These are phyloP conservation scores for Leccinellum luteum DNA, from an alignment of 768 basidiomycete genomes.

Conservation along the genomic window DNA sequence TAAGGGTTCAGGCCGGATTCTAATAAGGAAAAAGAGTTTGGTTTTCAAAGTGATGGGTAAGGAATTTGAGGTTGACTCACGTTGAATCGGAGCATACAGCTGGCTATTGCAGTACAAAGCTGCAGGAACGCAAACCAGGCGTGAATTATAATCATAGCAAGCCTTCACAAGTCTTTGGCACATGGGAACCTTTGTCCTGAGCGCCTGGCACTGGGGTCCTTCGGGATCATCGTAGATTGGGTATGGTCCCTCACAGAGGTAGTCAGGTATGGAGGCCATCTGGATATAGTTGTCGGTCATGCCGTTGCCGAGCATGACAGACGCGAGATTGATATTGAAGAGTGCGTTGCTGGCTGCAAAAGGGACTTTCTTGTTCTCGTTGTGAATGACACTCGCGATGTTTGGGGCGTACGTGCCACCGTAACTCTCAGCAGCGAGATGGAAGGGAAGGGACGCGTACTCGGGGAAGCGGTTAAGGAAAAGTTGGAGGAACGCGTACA, in stretches of 20 bases:
- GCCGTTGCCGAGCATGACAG: constrained; percentile 85
- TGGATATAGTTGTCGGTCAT: constrained; percentile 82
- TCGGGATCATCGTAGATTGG: constrained; percentile 72
- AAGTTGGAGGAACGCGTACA: constrained; percentile 80
- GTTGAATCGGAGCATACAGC: constrained; percentile 66
- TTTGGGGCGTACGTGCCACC: constrained; percentile 81
- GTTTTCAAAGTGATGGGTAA: neutral
- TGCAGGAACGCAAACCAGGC: constrained; percentile 71
- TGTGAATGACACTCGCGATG: constrained; percentile 79
- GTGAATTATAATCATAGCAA: constrained; percentile 63
- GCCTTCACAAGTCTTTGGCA: constrained; percentile 72
- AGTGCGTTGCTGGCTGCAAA: constrained; percentile 37
- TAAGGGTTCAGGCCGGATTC: constrained; percentile 84
- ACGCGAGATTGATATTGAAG: constrained; percentile 75
- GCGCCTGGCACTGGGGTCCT: constrained; percentile 60
- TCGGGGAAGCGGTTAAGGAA: constrained; percentile 76
- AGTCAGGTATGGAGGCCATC: constrained; percentile 78
- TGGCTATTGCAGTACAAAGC: constrained; percentile 77
- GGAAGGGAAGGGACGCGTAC: constrained; percentile 69
- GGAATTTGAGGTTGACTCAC: constrained; percentile 38
- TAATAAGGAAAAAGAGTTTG: constrained; percentile 22
- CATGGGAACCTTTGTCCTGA: constrained; percentile 63
- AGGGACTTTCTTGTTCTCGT: constrained; percentile 64
- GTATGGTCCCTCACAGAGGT: constrained; percentile 78
- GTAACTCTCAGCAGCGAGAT: constrained; percentile 80